These are phyloP conservation scores for Blastobotrys buckinghamii DNA, from an alignment of 1,139 yeast genomes.

Conservation along the genomic window DNA sequence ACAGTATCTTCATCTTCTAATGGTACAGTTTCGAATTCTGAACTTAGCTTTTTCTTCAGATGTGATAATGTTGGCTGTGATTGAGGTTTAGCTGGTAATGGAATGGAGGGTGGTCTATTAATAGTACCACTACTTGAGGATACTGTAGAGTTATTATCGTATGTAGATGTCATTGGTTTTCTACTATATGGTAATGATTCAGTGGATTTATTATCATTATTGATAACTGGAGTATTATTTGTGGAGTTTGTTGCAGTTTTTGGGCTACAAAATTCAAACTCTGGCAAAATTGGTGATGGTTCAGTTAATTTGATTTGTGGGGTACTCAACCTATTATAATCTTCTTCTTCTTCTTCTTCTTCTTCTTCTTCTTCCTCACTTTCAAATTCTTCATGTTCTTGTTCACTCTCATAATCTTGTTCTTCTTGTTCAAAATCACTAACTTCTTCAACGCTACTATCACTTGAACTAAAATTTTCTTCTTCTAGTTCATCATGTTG, in stretches of 20 bases:
- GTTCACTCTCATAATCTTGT: neutral
- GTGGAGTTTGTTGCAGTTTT: neutral
- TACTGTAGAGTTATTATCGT: too few species aligned
- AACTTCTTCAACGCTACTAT: neutral
- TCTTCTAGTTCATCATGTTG: neutral
- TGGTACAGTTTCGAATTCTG: constrained; percentile 31
- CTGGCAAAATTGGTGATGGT: constrained; percentile 1
- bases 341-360: neutral
- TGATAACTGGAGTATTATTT: too few species aligned
- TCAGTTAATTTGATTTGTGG: constrained; percentile 6
- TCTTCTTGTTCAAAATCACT: neutral
- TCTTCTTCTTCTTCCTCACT: neutral
- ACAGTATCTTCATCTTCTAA: neutral
- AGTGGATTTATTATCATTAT: neutral
- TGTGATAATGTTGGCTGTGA: neutral
- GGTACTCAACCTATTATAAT: neutral
- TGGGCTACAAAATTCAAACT: too few species aligned
- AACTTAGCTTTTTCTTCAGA: constrained; percentile 1
- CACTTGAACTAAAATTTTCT: neutral
- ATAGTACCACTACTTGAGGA: too few species aligned
- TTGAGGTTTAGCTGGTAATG: neutral
- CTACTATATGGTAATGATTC: too few species aligned
- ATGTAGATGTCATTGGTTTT: too few species aligned
- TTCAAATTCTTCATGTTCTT: neutral
- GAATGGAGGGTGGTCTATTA: constrained; percentile 3